These are phyloP conservation scores for Sporisorium scitamineum DNA, from an alignment of 1,284 basidiomycete genomes.

Conservation along the genomic window DNA sequence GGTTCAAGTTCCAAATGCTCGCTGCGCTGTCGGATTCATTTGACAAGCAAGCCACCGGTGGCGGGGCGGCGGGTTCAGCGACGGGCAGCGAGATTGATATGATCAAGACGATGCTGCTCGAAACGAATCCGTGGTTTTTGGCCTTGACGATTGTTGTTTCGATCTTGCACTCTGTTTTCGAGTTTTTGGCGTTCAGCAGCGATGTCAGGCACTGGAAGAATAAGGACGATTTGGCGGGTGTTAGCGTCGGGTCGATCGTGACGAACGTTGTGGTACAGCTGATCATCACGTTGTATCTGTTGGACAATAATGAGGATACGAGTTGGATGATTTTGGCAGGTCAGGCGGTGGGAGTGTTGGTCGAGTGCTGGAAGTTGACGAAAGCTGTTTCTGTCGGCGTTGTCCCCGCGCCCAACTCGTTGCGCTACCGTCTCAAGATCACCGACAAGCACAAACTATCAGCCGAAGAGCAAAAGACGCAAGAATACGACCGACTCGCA, in stretches of 20 bases:
- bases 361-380: slow-evolving; percentile 93
- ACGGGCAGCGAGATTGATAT: slow-evolving; percentile 77
- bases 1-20: slow-evolving; percentile 69
- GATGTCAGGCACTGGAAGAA: slow-evolving; percentile 95
- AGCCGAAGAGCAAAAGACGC: slow-evolving; percentile 97
- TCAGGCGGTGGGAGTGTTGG: slow-evolving; percentile 80
- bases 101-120: slow-evolving; percentile 69
- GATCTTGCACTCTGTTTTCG: slow-evolving; percentile 83
- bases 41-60: slow-evolving; percentile 73
- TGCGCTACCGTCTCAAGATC: slow-evolving; percentile 85
- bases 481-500: slow-evolving; percentile 87
- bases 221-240: slow-evolving; percentile 77
- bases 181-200: slow-evolving; percentile 69
- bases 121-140: slow-evolving; percentile 92
- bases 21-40: slow-evolving; percentile 73
- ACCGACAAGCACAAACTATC: slow-evolving; percentile 91
- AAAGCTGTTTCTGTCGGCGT: slow-evolving; percentile 83
- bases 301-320: slow-evolving; percentile 94
- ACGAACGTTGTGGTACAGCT: slow-evolving; percentile 88
- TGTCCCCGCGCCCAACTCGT: slow-evolving; percentile 75
- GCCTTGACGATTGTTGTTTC: slow-evolving; percentile 80
- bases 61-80: slow-evolving; percentile 69
- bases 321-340: slow-evolving; percentile 93
- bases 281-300: slow-evolving; percentile 88
- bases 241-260: slow-evolving; percentile 76